Conservation (phyloP, 345 rosid genomes). For the Euphorbia peplus region DNA sequence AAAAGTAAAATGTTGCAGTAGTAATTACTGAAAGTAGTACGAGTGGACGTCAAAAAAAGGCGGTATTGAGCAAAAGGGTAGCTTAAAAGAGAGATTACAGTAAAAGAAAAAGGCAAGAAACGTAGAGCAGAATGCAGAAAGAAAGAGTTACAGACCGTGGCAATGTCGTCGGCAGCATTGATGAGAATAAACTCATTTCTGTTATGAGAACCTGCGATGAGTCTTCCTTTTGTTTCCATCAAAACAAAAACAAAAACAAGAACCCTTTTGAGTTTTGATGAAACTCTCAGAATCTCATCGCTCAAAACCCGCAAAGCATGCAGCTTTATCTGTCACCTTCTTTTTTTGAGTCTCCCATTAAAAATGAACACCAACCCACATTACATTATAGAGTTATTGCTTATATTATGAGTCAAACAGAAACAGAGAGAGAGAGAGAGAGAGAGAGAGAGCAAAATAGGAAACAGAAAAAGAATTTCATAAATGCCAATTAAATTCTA, state of each 20-base stretch:
- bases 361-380: slow-evolving; percentile 20
- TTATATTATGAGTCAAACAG: neutral
- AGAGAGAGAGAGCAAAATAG: slow-evolving; percentile 1
- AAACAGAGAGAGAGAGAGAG: too few species aligned
- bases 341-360: neutral
- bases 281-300: too few species aligned
- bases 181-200: slow-evolving; percentile 85
- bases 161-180: slow-evolving; percentile 75
- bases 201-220: slow-evolving; percentile 89
- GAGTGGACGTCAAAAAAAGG: neutral
- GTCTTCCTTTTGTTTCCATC: slow-evolving; percentile 75
- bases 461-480: slow-evolving; percentile 6
- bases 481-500: too few species aligned
- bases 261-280: too few species aligned
- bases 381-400: slow-evolving; percentile 5
- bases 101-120: neutral
- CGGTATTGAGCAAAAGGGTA: neutral
- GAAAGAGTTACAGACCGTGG: slow-evolving; percentile 44
- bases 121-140: neutral
- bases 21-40: too few species aligned
- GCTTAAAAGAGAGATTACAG: neutral
- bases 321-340: slow-evolving; percentile 15
- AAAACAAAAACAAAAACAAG: too few species aligned
- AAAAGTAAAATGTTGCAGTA: neutral
- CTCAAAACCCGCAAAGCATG: slow-evolving; percentile 12